A percentile compares a stretch with the other conserved stretches of the same genome.
Evolutionary conservation across 441 rosid species (phyloP).

Genomic region (Sinapis alba): DNA sequence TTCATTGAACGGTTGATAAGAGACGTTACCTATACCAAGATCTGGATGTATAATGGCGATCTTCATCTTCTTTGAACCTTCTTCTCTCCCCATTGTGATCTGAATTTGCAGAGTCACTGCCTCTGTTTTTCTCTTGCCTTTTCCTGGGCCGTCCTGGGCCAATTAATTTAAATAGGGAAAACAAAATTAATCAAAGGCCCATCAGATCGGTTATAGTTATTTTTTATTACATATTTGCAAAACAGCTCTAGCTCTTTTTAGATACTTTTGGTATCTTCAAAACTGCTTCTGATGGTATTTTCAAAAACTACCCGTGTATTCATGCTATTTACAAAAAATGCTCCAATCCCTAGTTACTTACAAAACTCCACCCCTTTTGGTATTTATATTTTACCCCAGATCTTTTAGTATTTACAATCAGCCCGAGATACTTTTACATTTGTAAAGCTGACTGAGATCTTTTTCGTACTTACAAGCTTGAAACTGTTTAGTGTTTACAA

Average conservation of each 20-base stretch:
- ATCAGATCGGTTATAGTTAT: not conserved
- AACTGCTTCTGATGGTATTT: not conserved
- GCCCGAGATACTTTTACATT: not conserved
- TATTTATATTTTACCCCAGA: not conserved
- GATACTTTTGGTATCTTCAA: not conserved
- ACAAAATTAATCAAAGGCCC: not conserved
- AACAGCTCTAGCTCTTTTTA: not conserved
- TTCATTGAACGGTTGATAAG: slow-evolving; percentile 9
- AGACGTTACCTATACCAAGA: slow-evolving; percentile 67
- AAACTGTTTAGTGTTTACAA: not conserved
- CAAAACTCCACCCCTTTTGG: not conserved
- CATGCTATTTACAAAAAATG: not conserved
- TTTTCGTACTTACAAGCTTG: not conserved
- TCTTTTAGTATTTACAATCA: not conserved
- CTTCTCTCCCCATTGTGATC: slow-evolving; percentile 46
- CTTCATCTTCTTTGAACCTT: slow-evolving; percentile 51
- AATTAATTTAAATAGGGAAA: not conserved
- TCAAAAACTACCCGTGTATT: not conserved
- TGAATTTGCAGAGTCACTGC: slow-evolving; percentile 7
- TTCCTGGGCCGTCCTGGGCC: not conserved
- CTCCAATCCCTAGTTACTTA: not conserved
- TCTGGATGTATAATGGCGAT: slow-evolving; percentile 80
- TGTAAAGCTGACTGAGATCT: not conserved
- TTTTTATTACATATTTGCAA: not conserved
- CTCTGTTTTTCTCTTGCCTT: not conserved